Conservation (phyloP, 2,329 filamentous ascomycete species). For the Arthrobotrys iridis region DNA sequence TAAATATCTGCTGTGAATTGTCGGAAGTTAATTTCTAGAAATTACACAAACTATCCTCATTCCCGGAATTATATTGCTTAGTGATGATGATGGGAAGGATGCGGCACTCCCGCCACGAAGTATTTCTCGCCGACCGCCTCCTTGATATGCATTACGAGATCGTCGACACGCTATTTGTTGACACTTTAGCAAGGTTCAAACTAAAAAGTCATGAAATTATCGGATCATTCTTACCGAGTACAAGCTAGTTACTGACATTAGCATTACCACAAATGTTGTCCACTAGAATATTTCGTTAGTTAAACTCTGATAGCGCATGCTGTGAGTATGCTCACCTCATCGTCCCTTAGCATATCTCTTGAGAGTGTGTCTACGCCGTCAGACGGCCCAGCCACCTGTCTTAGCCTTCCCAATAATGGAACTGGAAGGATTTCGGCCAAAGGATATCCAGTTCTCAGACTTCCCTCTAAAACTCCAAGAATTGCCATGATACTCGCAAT, state of each 20-base stretch:
- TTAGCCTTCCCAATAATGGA: slow-evolving; percentile 63
- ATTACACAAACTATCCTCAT: neutral
- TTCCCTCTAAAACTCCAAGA: slow-evolving; percentile 64
- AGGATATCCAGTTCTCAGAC: slow-evolving; percentile 65
- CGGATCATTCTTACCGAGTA: slow-evolving; percentile 36
- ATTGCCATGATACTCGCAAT: slow-evolving; percentile 67
- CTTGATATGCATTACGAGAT: slow-evolving; percentile 46
- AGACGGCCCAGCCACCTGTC: slow-evolving; percentile 23
- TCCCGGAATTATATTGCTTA: neutral
- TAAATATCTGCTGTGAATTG: neutral
- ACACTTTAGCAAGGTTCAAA: neutral
- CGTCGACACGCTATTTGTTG: slow-evolving; percentile 45
- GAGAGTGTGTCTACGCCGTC: slow-evolving; percentile 34
- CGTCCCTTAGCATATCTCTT: slow-evolving; percentile 41
- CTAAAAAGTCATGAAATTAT: neutral
- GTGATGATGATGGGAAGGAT: slow-evolving; percentile 23
- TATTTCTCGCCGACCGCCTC: slow-evolving; percentile 47
- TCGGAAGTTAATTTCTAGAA: neutral
- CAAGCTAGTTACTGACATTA: slow-evolving; percentile 42
- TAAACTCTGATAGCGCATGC: neutral
- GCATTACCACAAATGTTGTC: slow-evolving; percentile 35
- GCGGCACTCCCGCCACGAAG: slow-evolving; percentile 19
- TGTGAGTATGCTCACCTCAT: slow-evolving; percentile 18
- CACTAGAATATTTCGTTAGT: slow-evolving; percentile 36
- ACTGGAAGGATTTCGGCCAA: slow-evolving; percentile 65